Percentiles rank a stretch among this genome's conserved stretches.
phyloP scores from a whole-genome alignment of 2,329 filamentous ascomycete genomes.

The Penicillium brevicompactum region DNA sequence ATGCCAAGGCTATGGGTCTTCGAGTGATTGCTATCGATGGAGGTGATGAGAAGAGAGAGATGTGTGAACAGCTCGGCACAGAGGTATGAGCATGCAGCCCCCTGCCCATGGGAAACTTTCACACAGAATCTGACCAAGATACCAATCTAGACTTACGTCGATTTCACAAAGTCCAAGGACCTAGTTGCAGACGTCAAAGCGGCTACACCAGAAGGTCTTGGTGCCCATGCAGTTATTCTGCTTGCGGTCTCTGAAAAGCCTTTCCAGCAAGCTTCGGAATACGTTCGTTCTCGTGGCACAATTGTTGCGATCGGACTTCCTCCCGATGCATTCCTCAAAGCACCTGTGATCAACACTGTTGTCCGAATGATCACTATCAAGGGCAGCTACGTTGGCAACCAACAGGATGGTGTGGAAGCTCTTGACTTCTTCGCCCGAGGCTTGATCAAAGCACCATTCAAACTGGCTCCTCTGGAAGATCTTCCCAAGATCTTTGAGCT shows the following conservation, averaged over 20 bases:
- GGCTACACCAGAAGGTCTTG: slow-evolving; percentile 72
- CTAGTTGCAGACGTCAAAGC: slow-evolving; percentile 78
- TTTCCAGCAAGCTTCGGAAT: slow-evolving; percentile 87
- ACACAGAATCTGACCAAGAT: neutral
- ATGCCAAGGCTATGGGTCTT: slow-evolving; percentile 87
- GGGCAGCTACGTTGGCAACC: slow-evolving; percentile 88
- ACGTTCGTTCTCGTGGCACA: slow-evolving; percentile 76
- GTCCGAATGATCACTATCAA: slow-evolving; percentile 86
- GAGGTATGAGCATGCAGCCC: slow-evolving; percentile 33
- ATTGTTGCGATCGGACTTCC: slow-evolving; percentile 88
- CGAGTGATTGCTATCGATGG: slow-evolving; percentile 78
- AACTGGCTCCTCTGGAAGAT: slow-evolving; percentile 76
- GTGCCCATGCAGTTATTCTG: slow-evolving; percentile 75
- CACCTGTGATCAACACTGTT: slow-evolving; percentile 83
- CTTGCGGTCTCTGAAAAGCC: slow-evolving; percentile 84
- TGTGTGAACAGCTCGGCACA: slow-evolving; percentile 70
- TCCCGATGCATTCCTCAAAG: slow-evolving; percentile 68
- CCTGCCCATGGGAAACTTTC: too few species aligned
- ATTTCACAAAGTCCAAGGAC: slow-evolving; percentile 74
- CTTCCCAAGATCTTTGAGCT: slow-evolving; percentile 74
- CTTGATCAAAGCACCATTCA: slow-evolving; percentile 79
- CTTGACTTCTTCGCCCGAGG: slow-evolving; percentile 82
- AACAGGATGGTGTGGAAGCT: slow-evolving; percentile 80
- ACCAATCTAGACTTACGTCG: slow-evolving; percentile 60
- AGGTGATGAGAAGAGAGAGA: slow-evolving; percentile 75